These are phyloP conservation scores for Saccharomyces jurei DNA, from an alignment of 805 yeast genomes.

Conservation along the genomic window DNA sequence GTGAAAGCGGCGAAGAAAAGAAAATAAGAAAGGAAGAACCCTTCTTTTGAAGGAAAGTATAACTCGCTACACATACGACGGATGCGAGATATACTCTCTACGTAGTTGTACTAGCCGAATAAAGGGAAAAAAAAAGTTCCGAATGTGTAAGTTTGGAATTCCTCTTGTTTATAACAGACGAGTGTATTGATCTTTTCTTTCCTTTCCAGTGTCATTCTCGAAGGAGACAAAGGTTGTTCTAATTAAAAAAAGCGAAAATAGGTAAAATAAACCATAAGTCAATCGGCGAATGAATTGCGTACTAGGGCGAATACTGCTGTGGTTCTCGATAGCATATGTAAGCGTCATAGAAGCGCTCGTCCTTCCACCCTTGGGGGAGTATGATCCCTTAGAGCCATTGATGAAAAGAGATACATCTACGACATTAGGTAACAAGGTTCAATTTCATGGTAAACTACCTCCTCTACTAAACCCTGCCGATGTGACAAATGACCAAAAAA, in stretches of 20 bases:
- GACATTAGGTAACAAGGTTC: neutral
- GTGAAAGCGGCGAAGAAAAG: neutral
- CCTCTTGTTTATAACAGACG: neutral
- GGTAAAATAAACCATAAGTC: neutral
- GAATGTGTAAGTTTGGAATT: neutral
- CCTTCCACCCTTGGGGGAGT: neutral
- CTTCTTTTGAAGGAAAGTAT: neutral
- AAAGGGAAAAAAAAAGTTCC: neutral
- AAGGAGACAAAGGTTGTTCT: neutral
- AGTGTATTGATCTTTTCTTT: neutral
- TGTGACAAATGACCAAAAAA: constrained; percentile 22
- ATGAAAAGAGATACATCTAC: constrained; percentile 1
- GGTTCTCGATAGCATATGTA: neutral
- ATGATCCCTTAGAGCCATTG: constrained; percentile 3
- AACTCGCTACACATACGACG: neutral
- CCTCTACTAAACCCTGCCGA: constrained; percentile 24
- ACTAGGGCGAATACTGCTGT: neutral
- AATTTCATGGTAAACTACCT: constrained; percentile 7
- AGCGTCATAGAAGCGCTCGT: neutral
- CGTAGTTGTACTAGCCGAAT: neutral
- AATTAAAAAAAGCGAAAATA: neutral
- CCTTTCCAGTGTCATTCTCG: neutral
- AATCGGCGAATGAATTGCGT: neutral
- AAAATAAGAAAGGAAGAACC: neutral
- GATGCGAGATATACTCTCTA: neutral